Percentiles rank a stretch among this genome's conserved stretches.
phyloP scores from a whole-genome alignment of 768 basidiomycete genomes.

The Lactarius akahatsu region DNA sequence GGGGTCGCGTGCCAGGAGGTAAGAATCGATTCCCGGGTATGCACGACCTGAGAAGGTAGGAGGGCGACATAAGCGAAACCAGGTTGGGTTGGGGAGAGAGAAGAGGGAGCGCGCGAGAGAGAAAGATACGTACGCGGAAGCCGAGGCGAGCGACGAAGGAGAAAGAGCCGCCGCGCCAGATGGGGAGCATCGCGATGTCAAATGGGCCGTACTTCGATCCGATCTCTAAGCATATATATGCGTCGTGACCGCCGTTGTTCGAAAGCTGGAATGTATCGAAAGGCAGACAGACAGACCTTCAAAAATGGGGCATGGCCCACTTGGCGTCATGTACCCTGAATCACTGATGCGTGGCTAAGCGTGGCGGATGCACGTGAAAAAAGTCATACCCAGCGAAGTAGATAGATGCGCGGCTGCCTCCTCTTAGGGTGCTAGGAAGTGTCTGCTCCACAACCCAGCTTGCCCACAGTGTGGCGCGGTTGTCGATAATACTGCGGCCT shows the following conservation, averaged over 20 bases:
- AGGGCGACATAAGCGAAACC: not conserved
- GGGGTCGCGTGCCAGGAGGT: slow-evolving; percentile 43
- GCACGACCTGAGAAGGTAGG: slow-evolving; percentile 33
- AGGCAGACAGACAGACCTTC: slow-evolving; percentile 30
- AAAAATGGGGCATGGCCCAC: slow-evolving; percentile 40
- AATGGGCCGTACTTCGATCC: slow-evolving; percentile 42
- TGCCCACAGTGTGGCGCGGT: slow-evolving; percentile 40
- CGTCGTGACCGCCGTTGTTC: not conserved
- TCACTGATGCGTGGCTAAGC: slow-evolving; percentile 34
- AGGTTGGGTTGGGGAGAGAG: not conserved
- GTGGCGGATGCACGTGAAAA: not conserved
- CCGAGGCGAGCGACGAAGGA: slow-evolving; percentile 41
- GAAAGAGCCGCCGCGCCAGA: slow-evolving; percentile 46
- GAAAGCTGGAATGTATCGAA: not conserved
- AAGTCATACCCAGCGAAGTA: slow-evolving; percentile 35
- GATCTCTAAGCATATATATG: slow-evolving; percentile 43
- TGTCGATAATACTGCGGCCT: slow-evolving; percentile 41
- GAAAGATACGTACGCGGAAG: slow-evolving; percentile 37
- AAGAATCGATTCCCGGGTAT: slow-evolving; percentile 29
- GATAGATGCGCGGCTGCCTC: slow-evolving; percentile 26
- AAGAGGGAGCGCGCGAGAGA: not conserved
- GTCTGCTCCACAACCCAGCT: slow-evolving; percentile 42
- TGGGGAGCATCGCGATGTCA: slow-evolving; percentile 44
- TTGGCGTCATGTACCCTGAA: slow-evolving; percentile 40
- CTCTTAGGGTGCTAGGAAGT: slow-evolving; percentile 16